Evolutionary conservation across 2,329 filamentous ascomycete species (phyloP).

Genomic region (Catunica adiposa): DNA sequence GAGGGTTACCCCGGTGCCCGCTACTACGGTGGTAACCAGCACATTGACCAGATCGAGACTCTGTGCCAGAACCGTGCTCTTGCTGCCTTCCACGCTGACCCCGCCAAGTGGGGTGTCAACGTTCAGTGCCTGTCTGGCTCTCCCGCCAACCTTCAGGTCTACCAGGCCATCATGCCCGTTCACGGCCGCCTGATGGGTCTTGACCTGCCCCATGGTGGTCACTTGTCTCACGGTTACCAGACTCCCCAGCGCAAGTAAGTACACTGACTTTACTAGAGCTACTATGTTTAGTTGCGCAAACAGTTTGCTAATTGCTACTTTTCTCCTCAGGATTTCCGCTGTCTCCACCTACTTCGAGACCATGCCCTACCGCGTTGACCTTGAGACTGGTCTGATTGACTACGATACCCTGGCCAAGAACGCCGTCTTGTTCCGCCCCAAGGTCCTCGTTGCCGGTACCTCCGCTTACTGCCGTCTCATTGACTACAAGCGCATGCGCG

Average conservation of each 20-base stretch:
- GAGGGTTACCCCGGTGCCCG: slow-evolving; percentile 95
- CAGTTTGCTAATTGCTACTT: neutral
- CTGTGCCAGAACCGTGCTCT: slow-evolving; percentile 91
- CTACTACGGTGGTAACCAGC: slow-evolving; percentile 98
- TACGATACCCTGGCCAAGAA: slow-evolving; percentile 87
- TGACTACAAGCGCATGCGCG: slow-evolving; percentile 89
- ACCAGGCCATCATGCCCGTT: slow-evolving; percentile 90
- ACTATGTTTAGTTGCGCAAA: neutral
- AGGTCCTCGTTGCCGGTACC: slow-evolving; percentile 89
- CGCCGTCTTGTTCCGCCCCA: slow-evolving; percentile 81
- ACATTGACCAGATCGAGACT: slow-evolving; percentile 91
- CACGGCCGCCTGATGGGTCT: slow-evolving; percentile 96
- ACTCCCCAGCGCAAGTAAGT: slow-evolving; percentile 76
- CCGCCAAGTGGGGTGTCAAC: slow-evolving; percentile 93
- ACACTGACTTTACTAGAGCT: neutral
- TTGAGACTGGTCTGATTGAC: slow-evolving; percentile 88
- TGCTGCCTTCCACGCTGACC: slow-evolving; percentile 72
- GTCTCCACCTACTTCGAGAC: slow-evolving; percentile 99
- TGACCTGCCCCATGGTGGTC: slow-evolving; percentile 84
- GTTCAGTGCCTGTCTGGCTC: slow-evolving; percentile 87
- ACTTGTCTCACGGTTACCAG: slow-evolving; percentile 95
- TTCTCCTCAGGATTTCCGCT: slow-evolving; percentile 56
- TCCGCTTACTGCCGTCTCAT: slow-evolving; percentile 97
- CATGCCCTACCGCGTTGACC: slow-evolving; percentile 82
- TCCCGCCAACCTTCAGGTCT: slow-evolving; percentile 94